Conservation (phyloP, 2,329 filamentous ascomycete genomes). For the Neonectria ditissima region DNA sequence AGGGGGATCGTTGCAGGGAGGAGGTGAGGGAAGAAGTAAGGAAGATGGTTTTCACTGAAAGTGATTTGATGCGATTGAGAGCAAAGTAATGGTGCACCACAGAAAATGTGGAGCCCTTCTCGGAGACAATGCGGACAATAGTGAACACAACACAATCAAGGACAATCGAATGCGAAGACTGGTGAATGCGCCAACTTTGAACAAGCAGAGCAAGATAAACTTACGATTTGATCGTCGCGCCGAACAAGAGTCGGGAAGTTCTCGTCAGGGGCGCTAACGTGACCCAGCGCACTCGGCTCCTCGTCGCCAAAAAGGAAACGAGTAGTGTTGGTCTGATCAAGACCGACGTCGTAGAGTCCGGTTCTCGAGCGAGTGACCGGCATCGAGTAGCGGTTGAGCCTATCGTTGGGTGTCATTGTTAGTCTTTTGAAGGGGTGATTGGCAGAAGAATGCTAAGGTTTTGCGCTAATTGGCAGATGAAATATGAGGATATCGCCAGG, state of each 20-base stretch:
- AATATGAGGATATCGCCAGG: background rate
- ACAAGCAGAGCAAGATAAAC: conserved; percentile 42
- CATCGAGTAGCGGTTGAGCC: conserved; percentile 93
- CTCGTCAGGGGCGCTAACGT: conserved; percentile 76
- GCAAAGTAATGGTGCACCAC: conserved; percentile 33
- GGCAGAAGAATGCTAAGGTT: background rate
- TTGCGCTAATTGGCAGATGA: conserved; percentile 3
- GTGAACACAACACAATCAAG: conserved; percentile 21
- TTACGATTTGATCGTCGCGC: conserved; percentile 69
- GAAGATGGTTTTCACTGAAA: conserved; percentile 21
- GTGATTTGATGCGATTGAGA: conserved; percentile 22
- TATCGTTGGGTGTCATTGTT: conserved; percentile 53
- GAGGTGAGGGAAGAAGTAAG: conserved; percentile 18
- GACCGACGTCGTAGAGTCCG: conserved; percentile 73
- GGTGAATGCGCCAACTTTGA: background rate
- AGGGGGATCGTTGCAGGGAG: conserved; percentile 6
- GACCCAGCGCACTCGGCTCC: conserved; percentile 63
- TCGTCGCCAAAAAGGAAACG: conserved; percentile 89
- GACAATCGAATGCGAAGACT: conserved; percentile 16
- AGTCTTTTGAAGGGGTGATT: conserved; percentile 26
- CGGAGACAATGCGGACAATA: conserved; percentile 27
- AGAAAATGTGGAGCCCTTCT: conserved; percentile 39
- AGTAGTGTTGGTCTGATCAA: conserved; percentile 87
- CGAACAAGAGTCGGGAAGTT: conserved; percentile 87
- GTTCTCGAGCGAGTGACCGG: conserved; percentile 80